Conservation (phyloP, 371 early-diverging fungal genomes). For the Actinomortierella ambigua region DNA sequence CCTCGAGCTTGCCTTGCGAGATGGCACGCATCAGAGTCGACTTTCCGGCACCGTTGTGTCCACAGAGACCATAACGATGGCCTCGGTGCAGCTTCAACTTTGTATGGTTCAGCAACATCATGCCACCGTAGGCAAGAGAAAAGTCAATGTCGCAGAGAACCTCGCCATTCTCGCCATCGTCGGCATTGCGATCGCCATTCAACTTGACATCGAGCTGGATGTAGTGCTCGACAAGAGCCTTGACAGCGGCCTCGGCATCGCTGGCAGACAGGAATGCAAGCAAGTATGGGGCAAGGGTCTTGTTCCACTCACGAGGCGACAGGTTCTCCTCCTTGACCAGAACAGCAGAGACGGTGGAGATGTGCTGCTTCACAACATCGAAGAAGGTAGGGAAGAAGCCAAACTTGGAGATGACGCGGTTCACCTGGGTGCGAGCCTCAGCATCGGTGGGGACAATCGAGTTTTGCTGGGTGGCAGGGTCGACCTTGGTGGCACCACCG, state of each 20-base stretch:
- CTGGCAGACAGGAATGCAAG: conserved; percentile 51
- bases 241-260: conserved; percentile 48
- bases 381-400: conserved; percentile 63
- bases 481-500: conserved; percentile 52
- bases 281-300: conserved; percentile 48
- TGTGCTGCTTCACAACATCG: conserved; percentile 49
- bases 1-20: conserved; percentile 72
- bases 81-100: conserved; percentile 79
- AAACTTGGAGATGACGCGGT: conserved; percentile 52
- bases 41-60: conserved; percentile 90
- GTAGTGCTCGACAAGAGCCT: conserved; percentile 46
- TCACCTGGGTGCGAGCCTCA: conserved; percentile 51
- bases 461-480: conserved; percentile 43
- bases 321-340: conserved; percentile 58
- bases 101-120: conserved; percentile 80
- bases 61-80: conserved; percentile 82
- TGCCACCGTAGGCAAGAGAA: conserved; percentile 82
- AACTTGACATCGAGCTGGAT: conserved; percentile 44
- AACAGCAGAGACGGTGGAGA: conserved; percentile 51
- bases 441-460: conserved; percentile 45
- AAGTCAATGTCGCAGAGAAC: conserved; percentile 80
- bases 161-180: conserved; percentile 67
- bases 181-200: conserved; percentile 50
- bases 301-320: conserved; percentile 53
- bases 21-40: conserved; percentile 86